These are phyloP conservation scores for Podaxis sp. DNA, from an alignment of 768 basidiomycete species.

Conservation along the genomic window DNA sequence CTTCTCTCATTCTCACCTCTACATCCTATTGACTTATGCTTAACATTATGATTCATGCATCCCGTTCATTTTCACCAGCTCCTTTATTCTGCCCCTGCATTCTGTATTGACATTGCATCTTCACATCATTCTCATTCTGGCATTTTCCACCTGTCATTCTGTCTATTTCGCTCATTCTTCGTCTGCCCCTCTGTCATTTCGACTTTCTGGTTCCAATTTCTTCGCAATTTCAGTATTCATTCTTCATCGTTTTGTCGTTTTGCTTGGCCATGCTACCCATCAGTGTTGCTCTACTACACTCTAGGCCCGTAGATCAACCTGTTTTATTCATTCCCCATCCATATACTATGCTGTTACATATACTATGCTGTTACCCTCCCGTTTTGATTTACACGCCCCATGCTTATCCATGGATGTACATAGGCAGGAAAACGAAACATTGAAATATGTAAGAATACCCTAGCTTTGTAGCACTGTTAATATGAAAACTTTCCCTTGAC, in stretches of 20 bases:
- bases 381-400: background rate
- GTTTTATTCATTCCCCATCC: background rate
- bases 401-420: background rate
- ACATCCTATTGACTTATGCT: constrained; percentile 7
- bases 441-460: constrained; percentile 10
- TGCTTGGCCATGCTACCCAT: background rate
- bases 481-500: background rate
- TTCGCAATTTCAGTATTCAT: background rate
- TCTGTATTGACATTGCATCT: constrained; percentile 8
- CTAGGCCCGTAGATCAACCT: background rate
- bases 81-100: background rate
- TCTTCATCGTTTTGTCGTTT: background rate
- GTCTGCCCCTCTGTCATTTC: background rate
- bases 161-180: background rate
- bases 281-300: background rate
- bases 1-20: background rate
- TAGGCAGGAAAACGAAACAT: constrained; percentile 7
- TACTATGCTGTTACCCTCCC: background rate
- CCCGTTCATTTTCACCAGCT: background rate
- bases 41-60: constrained; percentile 13
- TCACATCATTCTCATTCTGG: background rate
- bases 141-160: constrained; percentile 6
- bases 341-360: too few species aligned
- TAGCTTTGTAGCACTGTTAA: constrained; percentile 3
- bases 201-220: background rate